phyloP scores from a whole-genome alignment of 371 early-diverging fungal species.

The Mortierella sp. region DNA sequence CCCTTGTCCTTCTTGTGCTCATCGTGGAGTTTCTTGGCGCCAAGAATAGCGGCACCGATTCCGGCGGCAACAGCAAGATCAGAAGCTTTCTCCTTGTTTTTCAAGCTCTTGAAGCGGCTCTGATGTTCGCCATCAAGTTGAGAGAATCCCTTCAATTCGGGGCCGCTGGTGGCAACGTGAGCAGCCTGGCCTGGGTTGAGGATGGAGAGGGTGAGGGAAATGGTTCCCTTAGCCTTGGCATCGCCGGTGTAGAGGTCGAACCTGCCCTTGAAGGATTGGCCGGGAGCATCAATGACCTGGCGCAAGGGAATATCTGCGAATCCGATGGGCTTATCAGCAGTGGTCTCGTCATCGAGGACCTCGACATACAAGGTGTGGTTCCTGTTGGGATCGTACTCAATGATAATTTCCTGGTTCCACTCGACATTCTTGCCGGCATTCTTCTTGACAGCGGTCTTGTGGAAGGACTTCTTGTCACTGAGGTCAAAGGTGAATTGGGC shows the following conservation, averaged over 20 bases:
- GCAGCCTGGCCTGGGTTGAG: not conserved
- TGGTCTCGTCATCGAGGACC: slow-evolving; percentile 64
- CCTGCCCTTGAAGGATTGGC: slow-evolving; percentile 56
- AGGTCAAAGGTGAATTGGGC: slow-evolving; percentile 24
- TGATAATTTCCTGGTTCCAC: slow-evolving; percentile 65
- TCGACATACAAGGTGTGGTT: slow-evolving; percentile 64
- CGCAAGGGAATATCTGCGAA: slow-evolving; percentile 68
- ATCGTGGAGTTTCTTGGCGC: slow-evolving; percentile 3
- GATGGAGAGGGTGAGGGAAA: slow-evolving; percentile 46
- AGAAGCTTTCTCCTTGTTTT: slow-evolving; percentile 59
- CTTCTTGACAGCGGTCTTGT: slow-evolving; percentile 55
- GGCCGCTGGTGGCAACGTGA: not conserved
- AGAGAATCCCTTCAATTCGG: slow-evolving; percentile 56
- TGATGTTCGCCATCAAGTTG: slow-evolving; percentile 59
- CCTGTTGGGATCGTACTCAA: slow-evolving; percentile 47
- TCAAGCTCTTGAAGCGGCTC: slow-evolving; percentile 58
- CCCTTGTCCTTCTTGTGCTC: not conserved
- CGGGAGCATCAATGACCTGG: slow-evolving; percentile 61
- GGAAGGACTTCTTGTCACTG: slow-evolving; percentile 51
- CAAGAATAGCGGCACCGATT: slow-evolving; percentile 55
- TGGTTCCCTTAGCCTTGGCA: slow-evolving; percentile 61
- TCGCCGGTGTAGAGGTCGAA: slow-evolving; percentile 61
- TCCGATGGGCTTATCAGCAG: slow-evolving; percentile 63
- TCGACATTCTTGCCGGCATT: slow-evolving; percentile 60
- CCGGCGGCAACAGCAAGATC: slow-evolving; percentile 60